A percentile compares a stretch with the other conserved stretches of the same genome.
Evolutionary conservation across 179 eudicot species (phyloP).

Genomic region (Kewa caespitosa): DNA sequence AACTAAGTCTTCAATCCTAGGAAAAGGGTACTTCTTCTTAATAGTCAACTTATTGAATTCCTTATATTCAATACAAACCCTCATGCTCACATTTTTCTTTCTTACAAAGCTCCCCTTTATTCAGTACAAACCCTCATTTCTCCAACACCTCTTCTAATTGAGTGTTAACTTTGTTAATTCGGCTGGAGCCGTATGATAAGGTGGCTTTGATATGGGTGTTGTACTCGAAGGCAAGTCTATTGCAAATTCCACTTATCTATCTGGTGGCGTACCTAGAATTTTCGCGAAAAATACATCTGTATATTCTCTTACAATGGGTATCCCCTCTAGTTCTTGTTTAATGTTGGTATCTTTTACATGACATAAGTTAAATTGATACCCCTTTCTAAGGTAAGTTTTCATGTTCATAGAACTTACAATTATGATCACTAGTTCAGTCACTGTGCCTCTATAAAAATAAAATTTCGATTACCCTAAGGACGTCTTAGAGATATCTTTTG

Average conservation of each 20-base stretch:
- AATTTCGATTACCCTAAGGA: no score
- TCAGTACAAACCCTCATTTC: not conserved
- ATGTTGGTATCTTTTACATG: not conserved
- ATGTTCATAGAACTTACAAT: no score
- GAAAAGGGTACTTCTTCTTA: not conserved
- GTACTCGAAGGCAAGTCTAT: not conserved
- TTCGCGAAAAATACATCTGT: not conserved
- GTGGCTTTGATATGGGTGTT: not conserved
- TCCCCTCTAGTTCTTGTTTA: not conserved
- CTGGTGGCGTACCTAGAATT: not conserved
- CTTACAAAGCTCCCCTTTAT: not conserved
- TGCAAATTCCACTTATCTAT: not conserved
- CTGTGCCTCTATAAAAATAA: no score
- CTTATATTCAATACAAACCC: not conserved
- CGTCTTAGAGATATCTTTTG: no score
- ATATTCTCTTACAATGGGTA: not conserved
- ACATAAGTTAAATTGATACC: not conserved
- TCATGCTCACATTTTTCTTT: not conserved
- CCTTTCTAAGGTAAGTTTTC: not conserved
- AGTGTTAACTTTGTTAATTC: not conserved
- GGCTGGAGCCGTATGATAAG: not conserved
- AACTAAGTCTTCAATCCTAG: not conserved
- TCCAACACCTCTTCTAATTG: not conserved
- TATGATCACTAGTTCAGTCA: no score
- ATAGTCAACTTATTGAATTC: slow-evolving; percentile 5